Conservation (phyloP, 2,329 filamentous ascomycete genomes). For the Akanthomyces muscarius region DNA sequence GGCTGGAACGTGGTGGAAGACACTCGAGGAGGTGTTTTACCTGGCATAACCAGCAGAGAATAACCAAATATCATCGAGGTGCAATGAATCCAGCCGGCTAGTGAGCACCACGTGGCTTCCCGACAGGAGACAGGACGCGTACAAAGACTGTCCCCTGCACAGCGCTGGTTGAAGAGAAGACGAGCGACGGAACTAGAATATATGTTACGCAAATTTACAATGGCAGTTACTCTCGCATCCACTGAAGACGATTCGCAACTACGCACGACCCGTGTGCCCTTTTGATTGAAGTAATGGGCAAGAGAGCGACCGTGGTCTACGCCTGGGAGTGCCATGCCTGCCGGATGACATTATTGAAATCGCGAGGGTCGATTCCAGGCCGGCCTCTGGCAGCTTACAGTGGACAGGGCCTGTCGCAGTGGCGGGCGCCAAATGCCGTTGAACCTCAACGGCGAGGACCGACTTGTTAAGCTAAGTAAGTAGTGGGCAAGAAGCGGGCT, state of each 20-base stretch:
- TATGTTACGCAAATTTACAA: too few relatives aligned
- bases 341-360: too few relatives aligned
- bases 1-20: conserved; percentile 65
- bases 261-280: too few relatives aligned
- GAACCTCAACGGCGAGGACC: not conserved
- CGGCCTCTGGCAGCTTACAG: too few relatives aligned
- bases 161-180: too few relatives aligned
- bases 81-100: too few relatives aligned
- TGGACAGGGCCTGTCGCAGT: not conserved
- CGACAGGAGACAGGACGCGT: too few relatives aligned
- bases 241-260: not conserved
- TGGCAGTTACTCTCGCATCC: not conserved
- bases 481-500: not conserved
- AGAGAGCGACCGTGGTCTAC: not conserved
- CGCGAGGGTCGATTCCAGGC: too few relatives aligned
- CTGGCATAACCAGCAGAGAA: conserved; percentile 33
- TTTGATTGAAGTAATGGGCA: not conserved
- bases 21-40: conserved; percentile 66
- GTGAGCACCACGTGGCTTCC: not conserved
- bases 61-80: not conserved
- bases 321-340: too few relatives aligned
- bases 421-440: not conserved
- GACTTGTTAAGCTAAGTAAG: not conserved
- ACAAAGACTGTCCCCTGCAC: too few relatives aligned
- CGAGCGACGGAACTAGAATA: not conserved